phyloP scores from a whole-genome alignment of 352 stramenopile genomes.

The Pythium apleroticum region DNA sequence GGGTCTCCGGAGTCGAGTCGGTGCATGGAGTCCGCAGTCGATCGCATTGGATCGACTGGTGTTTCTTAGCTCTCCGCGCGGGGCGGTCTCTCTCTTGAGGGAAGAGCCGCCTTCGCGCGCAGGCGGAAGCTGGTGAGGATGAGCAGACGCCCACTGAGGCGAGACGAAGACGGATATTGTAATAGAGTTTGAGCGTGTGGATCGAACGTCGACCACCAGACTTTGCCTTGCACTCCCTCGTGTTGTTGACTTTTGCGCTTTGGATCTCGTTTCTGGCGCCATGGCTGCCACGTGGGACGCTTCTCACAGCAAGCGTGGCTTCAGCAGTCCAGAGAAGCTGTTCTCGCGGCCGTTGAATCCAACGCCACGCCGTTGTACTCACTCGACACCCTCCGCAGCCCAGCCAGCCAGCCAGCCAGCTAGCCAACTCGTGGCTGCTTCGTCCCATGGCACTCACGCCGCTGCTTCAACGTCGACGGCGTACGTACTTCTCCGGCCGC shows the following conservation, averaged over 20 bases:
- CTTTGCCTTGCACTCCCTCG: not conserved
- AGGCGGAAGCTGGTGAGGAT: constrained; percentile 20
- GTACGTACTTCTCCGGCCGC: not conserved
- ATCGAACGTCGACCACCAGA: constrained; percentile 7
- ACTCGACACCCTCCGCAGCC: not conserved
- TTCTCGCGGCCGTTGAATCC: not conserved
- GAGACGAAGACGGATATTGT: constrained; percentile 6
- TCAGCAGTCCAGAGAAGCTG: not conserved
- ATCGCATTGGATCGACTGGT: not conserved
- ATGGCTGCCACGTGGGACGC: not conserved
- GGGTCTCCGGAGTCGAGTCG: constrained; percentile 23
- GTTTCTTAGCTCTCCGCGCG: constrained; percentile 13
- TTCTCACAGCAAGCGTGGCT: not conserved
- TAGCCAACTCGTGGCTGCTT: no score
- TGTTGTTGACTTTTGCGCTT: not conserved
- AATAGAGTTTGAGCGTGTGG: constrained; percentile 5
- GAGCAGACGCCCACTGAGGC: not conserved
- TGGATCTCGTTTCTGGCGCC: constrained; percentile 1
- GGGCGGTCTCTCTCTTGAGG: not conserved
- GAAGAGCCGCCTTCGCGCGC: constrained; percentile 5
- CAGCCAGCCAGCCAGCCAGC: no score
- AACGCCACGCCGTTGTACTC: not conserved
- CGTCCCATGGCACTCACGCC: not conserved
- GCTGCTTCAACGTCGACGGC: not conserved
- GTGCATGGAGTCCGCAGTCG: constrained; percentile 24